Evolutionary conservation across 2,329 filamentous ascomycete genomes (phyloP).

Genomic region (Cucurbitaria berberidis): DNA sequence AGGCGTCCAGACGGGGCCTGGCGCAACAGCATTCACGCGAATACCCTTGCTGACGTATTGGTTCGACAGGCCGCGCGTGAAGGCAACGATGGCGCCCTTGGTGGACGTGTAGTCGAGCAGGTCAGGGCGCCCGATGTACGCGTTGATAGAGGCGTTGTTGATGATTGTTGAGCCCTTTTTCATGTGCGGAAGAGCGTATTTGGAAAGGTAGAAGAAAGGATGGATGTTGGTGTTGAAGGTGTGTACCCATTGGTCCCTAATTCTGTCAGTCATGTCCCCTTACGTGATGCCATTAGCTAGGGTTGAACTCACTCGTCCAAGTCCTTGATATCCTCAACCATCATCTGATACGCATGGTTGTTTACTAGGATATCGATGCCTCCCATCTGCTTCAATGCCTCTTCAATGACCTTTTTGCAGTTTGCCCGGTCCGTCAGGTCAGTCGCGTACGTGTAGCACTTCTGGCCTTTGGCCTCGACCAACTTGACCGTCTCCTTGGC

Average conservation of each 20-base stretch:
- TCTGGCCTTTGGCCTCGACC: slow-evolving; percentile 70
- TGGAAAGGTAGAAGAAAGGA: slow-evolving; percentile 79
- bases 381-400: slow-evolving; percentile 69
- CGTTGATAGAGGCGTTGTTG: slow-evolving; percentile 85
- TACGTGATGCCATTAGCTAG: too few relatives aligned
- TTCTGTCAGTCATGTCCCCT: slow-evolving; percentile 12
- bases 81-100: slow-evolving; percentile 78
- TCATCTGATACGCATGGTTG: slow-evolving; percentile 76
- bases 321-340: slow-evolving; percentile 73
- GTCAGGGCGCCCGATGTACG: slow-evolving; percentile 79
- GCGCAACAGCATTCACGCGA: slow-evolving; percentile 76
- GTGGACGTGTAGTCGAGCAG: slow-evolving; percentile 83
- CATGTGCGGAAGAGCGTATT: slow-evolving; percentile 78
- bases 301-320: slow-evolving; percentile 66
- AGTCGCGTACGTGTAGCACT: slow-evolving; percentile 67
- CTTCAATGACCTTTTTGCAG: slow-evolving; percentile 72
- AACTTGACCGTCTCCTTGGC: slow-evolving; percentile 74
- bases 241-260: slow-evolving; percentile 75
- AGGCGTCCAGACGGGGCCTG: slow-evolving; percentile 64
- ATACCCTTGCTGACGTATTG: slow-evolving; percentile 76
- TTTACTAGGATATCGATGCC: slow-evolving; percentile 76
- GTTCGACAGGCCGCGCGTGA: slow-evolving; percentile 78
- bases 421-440: slow-evolving; percentile 71
- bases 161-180: slow-evolving; percentile 76
- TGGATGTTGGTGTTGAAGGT: slow-evolving; percentile 88